Evolutionary conservation across 1,139 yeast genomes (phyloP), one percentile per base, ranked within the genome.

Genomic region (Debaryomyces coudertii): DNA sequence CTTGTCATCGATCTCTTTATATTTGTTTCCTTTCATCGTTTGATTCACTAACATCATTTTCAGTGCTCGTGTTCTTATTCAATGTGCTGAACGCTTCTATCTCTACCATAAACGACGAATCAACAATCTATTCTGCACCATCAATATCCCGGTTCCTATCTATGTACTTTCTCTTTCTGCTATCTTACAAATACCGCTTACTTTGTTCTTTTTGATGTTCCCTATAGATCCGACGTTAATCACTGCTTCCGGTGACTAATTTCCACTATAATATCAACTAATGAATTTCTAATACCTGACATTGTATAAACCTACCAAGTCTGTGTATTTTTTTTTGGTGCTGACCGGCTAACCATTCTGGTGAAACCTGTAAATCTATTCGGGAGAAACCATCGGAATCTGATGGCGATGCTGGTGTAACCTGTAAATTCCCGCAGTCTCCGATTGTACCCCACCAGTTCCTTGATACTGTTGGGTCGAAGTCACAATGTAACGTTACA

Each of bases 21-120:
- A 12, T 27, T 41, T 41, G 16, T 34, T 34, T 15, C 31, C 40
- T 27, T 35, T 41, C 37, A 41, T 41, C n/a, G 22, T 15, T 41
- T 36, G 27, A 18, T 41, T 41, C 20, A 41, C 33, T 14, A 41
- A 25, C 14, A 41, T 18, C 44, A 41, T 41, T 23, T 5, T 38
- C 14, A 12, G 24, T n/a, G 12, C 14, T 14, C 24, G 5, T 33
- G 23, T 33, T 33, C 23, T 8, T 7, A 33, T 7, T 1, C 20
- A 7, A 6, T 33, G 14, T 33, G 14, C 9, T 12, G 7, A 25
- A 16, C 7, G 20, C 30, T 25, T 25, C 18, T 15, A 14, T 36
- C 12, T 34, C 25, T 34, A 20, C 18, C 22, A 22, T n/a, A n/a
- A 36, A 11, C 7, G 27, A 23, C 38, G 7, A 29, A 29, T 29